Percentiles rank a stretch among this genome's conserved stretches.
phyloP scores from a whole-genome alignment of 2,329 filamentous ascomycete species.

The Didymella segeticola region DNA sequence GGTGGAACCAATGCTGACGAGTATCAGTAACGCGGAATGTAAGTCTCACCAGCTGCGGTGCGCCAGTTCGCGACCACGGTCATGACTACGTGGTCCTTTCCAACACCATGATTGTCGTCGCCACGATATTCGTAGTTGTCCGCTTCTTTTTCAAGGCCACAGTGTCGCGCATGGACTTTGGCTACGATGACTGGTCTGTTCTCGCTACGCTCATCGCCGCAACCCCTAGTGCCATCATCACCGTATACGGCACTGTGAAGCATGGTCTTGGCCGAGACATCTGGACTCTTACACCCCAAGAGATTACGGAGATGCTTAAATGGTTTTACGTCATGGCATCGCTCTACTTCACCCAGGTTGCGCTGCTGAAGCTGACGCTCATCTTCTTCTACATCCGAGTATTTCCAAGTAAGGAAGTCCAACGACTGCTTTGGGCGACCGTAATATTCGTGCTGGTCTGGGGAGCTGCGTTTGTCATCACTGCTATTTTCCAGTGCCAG shows the following conservation, averaged over 20 bases:
- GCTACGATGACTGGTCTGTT: slow-evolving; percentile 50
- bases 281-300: slow-evolving; percentile 55
- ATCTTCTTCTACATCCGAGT: slow-evolving; percentile 43
- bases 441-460: slow-evolving; percentile 36
- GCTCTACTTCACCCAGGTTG: slow-evolving; percentile 44
- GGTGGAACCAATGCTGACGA: not conserved
- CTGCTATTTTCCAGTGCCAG: slow-evolving; percentile 44
- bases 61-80: slow-evolving; percentile 48
- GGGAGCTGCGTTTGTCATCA: slow-evolving; percentile 30
- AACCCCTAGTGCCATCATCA: slow-evolving; percentile 38
- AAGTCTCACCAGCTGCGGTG: slow-evolving; percentile 49
- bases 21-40: slow-evolving; percentile 50
- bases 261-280: slow-evolving; percentile 60
- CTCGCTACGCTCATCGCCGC: slow-evolving; percentile 30
- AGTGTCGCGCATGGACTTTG: slow-evolving; percentile 43
- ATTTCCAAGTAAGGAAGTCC: slow-evolving; percentile 33
- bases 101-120: slow-evolving; percentile 44
- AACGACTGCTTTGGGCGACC: slow-evolving; percentile 34
- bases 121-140: slow-evolving; percentile 42
- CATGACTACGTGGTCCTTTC: slow-evolving; percentile 43
- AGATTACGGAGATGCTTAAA: slow-evolving; percentile 55
- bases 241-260: slow-evolving; percentile 29
- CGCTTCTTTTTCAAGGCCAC: slow-evolving; percentile 49
- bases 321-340: slow-evolving; percentile 46
- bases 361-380: slow-evolving; percentile 38